Percentiles rank a stretch among this genome's conserved stretches.
Conservation (phyloP, 805 yeast species). For the Saturnispora sanitii region DNA sequence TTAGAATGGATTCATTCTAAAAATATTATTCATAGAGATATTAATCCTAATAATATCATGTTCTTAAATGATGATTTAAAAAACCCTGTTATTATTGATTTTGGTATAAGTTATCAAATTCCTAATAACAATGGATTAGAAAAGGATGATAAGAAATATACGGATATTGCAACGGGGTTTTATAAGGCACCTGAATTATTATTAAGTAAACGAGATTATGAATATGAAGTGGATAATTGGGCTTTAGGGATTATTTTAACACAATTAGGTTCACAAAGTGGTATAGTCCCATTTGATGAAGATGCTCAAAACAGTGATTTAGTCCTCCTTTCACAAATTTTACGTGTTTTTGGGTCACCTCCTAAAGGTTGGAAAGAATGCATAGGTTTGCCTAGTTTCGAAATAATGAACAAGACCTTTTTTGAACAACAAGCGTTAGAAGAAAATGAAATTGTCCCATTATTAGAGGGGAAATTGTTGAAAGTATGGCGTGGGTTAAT, state of each 20-base stretch:
- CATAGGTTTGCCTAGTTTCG: slow-evolving; percentile 28
- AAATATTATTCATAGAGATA: slow-evolving; percentile 62
- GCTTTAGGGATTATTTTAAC: slow-evolving; percentile 53
- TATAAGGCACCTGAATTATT: slow-evolving; percentile 71
- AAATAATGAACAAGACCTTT: slow-evolving; percentile 24
- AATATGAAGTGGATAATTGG: slow-evolving; percentile 60
- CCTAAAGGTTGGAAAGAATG: slow-evolving; percentile 37
- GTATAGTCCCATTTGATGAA: slow-evolving; percentile 29
- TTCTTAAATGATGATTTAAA: slow-evolving; percentile 18
- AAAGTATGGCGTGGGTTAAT: slow-evolving; percentile 34
- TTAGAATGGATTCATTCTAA: slow-evolving; percentile 56
- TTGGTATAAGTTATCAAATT: slow-evolving; percentile 30
- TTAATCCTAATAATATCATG: slow-evolving; percentile 61
- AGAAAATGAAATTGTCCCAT: slow-evolving; percentile 27
- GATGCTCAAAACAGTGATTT: slow-evolving; percentile 46
- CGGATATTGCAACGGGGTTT: slow-evolving; percentile 57
- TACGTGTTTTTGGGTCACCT: slow-evolving; percentile 58
- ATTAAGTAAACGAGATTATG: slow-evolving; percentile 48
- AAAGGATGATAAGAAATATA: slow-evolving; percentile 31
- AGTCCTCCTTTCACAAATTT: slow-evolving; percentile 43
- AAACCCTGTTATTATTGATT: slow-evolving; percentile 31
- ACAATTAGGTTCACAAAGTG: slow-evolving; percentile 35
- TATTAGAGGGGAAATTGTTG: slow-evolving; percentile 16
- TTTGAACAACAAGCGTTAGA: slow-evolving; percentile 17
- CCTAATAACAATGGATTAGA: slow-evolving; percentile 65